Percentiles rank a stretch among this genome's conserved stretches.
phyloP scores from a whole-genome alignment of 371 early-diverging fungal genomes.

The Rhizomucor miehei region DNA sequence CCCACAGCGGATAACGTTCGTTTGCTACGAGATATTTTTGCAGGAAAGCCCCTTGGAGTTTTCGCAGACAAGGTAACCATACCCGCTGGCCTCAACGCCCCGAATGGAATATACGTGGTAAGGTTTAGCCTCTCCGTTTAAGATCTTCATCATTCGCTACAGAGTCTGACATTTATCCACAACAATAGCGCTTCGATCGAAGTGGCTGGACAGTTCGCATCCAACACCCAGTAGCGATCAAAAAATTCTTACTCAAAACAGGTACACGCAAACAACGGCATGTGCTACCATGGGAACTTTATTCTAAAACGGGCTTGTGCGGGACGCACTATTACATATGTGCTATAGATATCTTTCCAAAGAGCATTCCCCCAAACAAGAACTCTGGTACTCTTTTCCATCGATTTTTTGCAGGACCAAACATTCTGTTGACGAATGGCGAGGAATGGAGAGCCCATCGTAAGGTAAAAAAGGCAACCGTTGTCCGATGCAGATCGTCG shows the following conservation, averaged over 20 bases:
- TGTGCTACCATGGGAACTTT: background rate
- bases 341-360: constrained; percentile 14
- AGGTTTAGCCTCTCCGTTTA: background rate
- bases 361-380: constrained; percentile 7
- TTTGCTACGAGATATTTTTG: background rate
- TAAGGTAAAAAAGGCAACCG: constrained; percentile 11
- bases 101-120: constrained; percentile 7
- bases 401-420: constrained; percentile 20
- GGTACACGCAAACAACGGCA: background rate
- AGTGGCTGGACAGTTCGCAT: constrained; percentile 12
- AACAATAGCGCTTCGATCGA: constrained; percentile 5
- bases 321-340: no score
- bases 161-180: no score
- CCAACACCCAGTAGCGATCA: constrained; percentile 1
- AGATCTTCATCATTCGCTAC: background rate
- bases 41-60: background rate
- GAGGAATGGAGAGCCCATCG: constrained; percentile 28
- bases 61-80: background rate
- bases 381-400: constrained; percentile 14
- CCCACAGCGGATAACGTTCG: background rate
- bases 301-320: no score
- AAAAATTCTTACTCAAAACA: constrained; percentile 6
- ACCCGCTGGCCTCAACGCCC: background rate
- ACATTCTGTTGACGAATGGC: constrained; percentile 25
- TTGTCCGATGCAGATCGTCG: background rate